Base-by-base conservation (phyloP, 352 stramenopile species). In the Blastocystis sp. region DNA sequence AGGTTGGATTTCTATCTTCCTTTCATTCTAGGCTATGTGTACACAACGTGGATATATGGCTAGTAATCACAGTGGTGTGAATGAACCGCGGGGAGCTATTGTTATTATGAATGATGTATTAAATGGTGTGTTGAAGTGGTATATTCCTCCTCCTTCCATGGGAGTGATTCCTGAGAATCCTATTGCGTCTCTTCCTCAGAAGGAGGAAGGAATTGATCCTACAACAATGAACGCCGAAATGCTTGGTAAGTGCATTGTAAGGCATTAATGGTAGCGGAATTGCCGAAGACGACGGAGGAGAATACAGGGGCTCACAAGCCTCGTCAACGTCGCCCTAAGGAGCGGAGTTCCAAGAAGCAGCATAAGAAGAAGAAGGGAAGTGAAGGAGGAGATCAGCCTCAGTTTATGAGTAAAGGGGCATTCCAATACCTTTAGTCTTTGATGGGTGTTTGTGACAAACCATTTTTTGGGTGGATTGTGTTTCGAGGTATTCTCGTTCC, bases 91-190 rank as follows among this genome's bases (percentile, higher is more conserved):
- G 42, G 97, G 93, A 24, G 95, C 95, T 27, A 93, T 96, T 27
- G 92, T 97, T 63, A 92, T 99, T 32, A 91, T 99, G 66, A 96
- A 97, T 81, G 95, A 98, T 89, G 99, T 98, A 89, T 95, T 97
- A 42, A 95, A 95, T 87, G 97, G 97, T 88, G 97, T 95, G 88
- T 90, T 99, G 59, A 90, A 98, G 59, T 99, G 97, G 90, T 98
- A 94, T 88, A 95, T 98, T 89, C 89, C 96, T 54, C 96, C 97
- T 27, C 94, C 95, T 24, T 35, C n/a, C 3, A 14, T 43, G 32
- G 78, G 32, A 5, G 37, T 85, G 4, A 39, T 35, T 46, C 78
- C 71, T 4, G 14, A 67, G 56, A 88, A 65, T 5, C 39, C 46
- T 6, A 54, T 67, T 73, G 66, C 12, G 59, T 43, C 78, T 12